Evolutionary conservation across 345 rosid genomes (phyloP), one percentile per base, ranked within the genome.

Genomic region (Populus ilicifolia): DNA sequence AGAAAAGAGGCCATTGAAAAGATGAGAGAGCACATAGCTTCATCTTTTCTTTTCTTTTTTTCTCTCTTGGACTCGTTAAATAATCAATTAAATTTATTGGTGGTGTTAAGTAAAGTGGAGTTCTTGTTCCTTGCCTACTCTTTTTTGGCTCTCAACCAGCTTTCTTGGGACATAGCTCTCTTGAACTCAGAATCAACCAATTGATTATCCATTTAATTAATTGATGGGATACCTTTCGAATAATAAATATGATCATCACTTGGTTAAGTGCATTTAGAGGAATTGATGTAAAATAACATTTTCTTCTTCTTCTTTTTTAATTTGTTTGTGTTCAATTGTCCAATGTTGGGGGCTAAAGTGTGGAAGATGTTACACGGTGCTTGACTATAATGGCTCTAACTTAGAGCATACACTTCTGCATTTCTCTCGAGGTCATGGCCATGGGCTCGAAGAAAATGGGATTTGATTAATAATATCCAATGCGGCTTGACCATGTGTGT

Each of bases 351-450:
- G 80, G 69, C 67, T 18, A 70, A 10, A 73, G 36, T 48, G 41
- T 80, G 85, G 69, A 83, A 83, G 85, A 77, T 79, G 77, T 65
- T 65, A 33, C 41, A 6, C 43, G 84, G 41, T 75, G 75, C 84
- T 72, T 71, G 74, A 76, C 81, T 76, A 46, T n/a, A 44, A 64
- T n/a, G 46, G 69, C 8, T 70, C 10, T 59, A 66, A 50, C 13
- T 46, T 23, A n/a, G 8, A 46, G 5, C 29, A 43, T 12, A 27
- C 30, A 12, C 20, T 11, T 46, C 61, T 25, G 18, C 4, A 6
- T 48, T 25, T 44, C 2, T 30, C 67, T 35, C 70, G 23, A 2
- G 46, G 30, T 23, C 23, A 17, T 8, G 77, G 71, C 50, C 73
- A 72, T 78, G 83, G 83, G 85, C 73, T 85, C 74, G 71, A 79